Evolutionary conservation across 1,284 basidiomycete genomes (phyloP).

Genomic region (Cryptococcus maquisensis): DNA sequence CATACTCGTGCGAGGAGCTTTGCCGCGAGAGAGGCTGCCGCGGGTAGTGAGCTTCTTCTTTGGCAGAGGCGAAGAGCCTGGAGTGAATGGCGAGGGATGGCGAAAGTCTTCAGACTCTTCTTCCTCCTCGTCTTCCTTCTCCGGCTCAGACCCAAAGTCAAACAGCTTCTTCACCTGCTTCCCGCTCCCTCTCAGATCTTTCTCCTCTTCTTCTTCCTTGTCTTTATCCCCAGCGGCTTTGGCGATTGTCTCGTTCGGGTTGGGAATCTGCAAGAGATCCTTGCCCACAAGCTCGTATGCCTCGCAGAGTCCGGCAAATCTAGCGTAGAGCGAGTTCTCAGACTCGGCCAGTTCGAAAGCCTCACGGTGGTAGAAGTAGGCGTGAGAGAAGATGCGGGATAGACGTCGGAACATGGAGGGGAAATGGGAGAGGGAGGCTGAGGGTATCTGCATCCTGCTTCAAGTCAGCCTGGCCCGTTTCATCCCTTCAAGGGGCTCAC

Average conservation of each 20-base stretch:
- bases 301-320: constrained; percentile 78
- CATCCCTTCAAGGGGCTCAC: constrained; percentile 46
- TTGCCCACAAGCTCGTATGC: constrained; percentile 71
- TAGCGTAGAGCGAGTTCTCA: constrained; percentile 83
- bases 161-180: constrained; percentile 7
- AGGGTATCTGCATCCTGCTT: constrained; percentile 69
- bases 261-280: constrained; percentile 76
- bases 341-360: constrained; percentile 57
- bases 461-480: background rate
- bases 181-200: constrained; percentile 10
- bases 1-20: background rate
- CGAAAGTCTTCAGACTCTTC: background rate
- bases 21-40: background rate
- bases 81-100: background rate
- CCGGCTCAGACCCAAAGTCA: constrained; percentile 1
- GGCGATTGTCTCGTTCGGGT: constrained; percentile 11
- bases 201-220: constrained; percentile 13
- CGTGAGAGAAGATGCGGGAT: constrained; percentile 92
- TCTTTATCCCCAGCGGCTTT: background rate
- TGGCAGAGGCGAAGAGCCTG: background rate
- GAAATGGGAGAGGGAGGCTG: constrained; percentile 78
- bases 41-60: background rate
- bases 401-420: constrained; percentile 64
- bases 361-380: constrained; percentile 89
- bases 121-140: constrained; percentile 5